phyloP scores from a whole-genome alignment of 2,329 filamentous ascomycete species.

The Cryphonectria naterciae region DNA sequence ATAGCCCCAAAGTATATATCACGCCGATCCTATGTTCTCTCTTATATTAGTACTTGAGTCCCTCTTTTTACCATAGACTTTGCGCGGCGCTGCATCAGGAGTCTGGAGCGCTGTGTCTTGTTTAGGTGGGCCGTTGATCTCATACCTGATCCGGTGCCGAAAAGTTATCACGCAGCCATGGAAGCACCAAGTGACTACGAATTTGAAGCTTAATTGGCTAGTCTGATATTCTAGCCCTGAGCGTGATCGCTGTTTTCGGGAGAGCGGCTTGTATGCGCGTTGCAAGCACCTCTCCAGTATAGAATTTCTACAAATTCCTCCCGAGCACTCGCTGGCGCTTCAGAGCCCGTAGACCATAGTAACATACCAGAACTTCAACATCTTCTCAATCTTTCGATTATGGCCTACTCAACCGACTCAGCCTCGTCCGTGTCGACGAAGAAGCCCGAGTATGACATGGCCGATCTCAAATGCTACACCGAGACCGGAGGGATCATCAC shows the following conservation, averaged over 20 bases:
- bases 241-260: not conserved
- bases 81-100: not conserved
- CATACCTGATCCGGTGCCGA: not conserved
- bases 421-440: constrained; percentile 9
- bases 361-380: not conserved
- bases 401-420: not conserved
- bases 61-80: not conserved
- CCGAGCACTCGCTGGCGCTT: not conserved
- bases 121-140: not conserved
- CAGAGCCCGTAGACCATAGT: not conserved
- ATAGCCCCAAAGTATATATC: too few species aligned
- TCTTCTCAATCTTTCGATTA: not conserved
- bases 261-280: not conserved
- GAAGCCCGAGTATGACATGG: constrained; percentile 28
- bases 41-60: too few species aligned
- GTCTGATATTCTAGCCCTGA: not conserved
- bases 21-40: too few species aligned
- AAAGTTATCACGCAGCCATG: not conserved
- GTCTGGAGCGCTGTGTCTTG: not conserved
- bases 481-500: constrained; percentile 66
- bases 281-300: not conserved
- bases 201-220: not conserved
- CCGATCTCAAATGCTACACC: constrained; percentile 60
- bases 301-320: not conserved
- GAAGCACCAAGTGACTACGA: not conserved